Percentiles rank a stretch among this genome's conserved stretches.
Evolutionary conservation across 2,329 filamentous ascomycete species (phyloP).

Genomic region (Laburnicola sp.): DNA sequence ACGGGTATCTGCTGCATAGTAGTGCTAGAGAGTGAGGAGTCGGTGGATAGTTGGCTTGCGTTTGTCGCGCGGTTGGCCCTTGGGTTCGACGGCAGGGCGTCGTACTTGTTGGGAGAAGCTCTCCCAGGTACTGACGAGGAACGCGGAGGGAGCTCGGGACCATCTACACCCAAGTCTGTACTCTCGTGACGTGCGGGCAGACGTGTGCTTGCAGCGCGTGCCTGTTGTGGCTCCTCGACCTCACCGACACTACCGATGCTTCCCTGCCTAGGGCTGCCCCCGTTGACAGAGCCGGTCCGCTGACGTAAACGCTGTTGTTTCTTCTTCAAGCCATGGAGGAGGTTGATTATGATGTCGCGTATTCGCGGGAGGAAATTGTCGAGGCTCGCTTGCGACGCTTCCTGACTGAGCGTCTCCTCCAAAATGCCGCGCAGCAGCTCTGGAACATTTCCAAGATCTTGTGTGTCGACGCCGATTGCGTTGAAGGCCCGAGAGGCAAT

Average conservation of each 20-base stretch:
- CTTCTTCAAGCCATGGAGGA: conserved; percentile 92
- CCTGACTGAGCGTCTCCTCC: conserved; percentile 93
- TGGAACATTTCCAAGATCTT: conserved; percentile 91
- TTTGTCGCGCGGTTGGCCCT: conserved; percentile 38
- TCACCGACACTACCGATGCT: conserved; percentile 40
- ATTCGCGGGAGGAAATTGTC: conserved; percentile 93
- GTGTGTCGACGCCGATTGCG: conserved; percentile 93
- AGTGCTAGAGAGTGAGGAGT: conserved; percentile 70
- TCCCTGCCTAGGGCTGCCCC: conserved; percentile 45
- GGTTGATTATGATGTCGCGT: conserved; percentile 96
- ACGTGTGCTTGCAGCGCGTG: conserved; percentile 47
- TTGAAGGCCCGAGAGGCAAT: conserved; percentile 96
- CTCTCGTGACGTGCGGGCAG: conserved; percentile 48
- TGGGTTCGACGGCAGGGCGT: conserved; percentile 42
- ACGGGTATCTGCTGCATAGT: conserved; percentile 77
- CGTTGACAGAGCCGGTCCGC: conserved; percentile 52
- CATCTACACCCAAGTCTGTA: conserved; percentile 39
- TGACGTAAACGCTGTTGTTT: conserved; percentile 87
- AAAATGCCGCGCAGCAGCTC: conserved; percentile 87
- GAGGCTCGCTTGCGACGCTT: conserved; percentile 89
- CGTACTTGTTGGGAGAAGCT: conserved; percentile 50
- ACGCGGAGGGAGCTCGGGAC: conserved; percentile 52
- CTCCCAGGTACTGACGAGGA: conserved; percentile 53
- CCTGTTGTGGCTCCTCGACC: conserved; percentile 45
- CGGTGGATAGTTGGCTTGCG: conserved; percentile 39